Evolutionary conservation across 805 yeast species (phyloP).

Genomic region (Ogataea dorogensis): DNA sequence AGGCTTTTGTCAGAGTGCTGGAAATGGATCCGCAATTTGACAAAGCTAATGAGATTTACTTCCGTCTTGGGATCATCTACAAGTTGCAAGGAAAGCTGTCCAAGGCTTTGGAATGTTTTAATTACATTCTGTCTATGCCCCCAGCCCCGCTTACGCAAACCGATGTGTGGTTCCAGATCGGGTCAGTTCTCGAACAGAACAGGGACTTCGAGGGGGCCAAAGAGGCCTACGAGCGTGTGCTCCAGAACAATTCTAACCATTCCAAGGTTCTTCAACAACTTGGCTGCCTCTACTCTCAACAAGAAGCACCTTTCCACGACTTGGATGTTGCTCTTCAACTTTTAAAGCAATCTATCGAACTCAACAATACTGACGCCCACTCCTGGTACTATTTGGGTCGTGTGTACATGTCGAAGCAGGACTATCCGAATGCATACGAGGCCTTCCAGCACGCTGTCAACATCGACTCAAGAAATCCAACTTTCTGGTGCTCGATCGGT

Average conservation of each 20-base stretch:
- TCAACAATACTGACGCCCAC: conserved; percentile 89
- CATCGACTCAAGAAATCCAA: conserved; percentile 93
- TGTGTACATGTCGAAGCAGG: conserved; percentile 94
- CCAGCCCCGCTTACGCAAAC: conserved; percentile 95
- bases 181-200: conserved; percentile 91
- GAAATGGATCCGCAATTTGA: conserved; percentile 96
- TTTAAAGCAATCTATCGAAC: conserved; percentile 82
- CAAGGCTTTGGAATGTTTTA: conserved; percentile 90
- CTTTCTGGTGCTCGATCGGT: conserved; percentile 96
- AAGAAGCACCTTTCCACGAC: conserved; percentile 67
- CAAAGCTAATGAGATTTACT: conserved; percentile 93
- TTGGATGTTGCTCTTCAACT: conserved; percentile 80
- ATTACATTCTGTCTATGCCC: conserved; percentile 84
- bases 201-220: conserved; percentile 88
- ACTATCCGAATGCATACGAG: conserved; percentile 94
- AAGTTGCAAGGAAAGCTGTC: conserved; percentile 88
- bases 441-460: conserved; percentile 99
- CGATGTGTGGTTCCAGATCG: conserved; percentile 98
- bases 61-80: conserved; percentile 93
- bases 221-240: conserved; percentile 92
- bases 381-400: conserved; percentile 97
- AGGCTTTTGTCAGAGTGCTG: conserved; percentile 93
- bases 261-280: conserved; percentile 94
- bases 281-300: conserved; percentile 89
- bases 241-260: conserved; percentile 87